Conservation (phyloP, 1,284 basidiomycete genomes). For the Cutaneotrichosporon dermatis region DNA sequence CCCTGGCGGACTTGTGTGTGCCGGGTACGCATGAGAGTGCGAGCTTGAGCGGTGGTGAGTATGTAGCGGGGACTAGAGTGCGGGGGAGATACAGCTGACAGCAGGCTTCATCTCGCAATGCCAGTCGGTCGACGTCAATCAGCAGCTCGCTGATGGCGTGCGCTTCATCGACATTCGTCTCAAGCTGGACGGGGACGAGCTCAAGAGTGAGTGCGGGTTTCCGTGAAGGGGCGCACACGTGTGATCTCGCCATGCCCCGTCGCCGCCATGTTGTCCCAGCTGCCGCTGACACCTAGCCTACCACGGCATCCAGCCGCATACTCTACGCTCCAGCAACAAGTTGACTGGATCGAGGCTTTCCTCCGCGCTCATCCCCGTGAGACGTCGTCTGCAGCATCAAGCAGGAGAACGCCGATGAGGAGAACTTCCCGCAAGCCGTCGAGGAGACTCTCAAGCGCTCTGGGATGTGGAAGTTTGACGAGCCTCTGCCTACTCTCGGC, state of each 20-base stretch:
- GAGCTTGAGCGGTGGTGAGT: constrained; percentile 11
- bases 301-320: constrained; percentile 71
- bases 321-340: constrained; percentile 59
- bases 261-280: no score
- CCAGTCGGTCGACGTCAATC: constrained; percentile 38
- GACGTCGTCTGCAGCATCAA: constrained; percentile 80
- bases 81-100: neutral
- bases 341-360: constrained; percentile 59
- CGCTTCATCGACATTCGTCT: constrained; percentile 77
- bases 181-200: constrained; percentile 58
- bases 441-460: constrained; percentile 60
- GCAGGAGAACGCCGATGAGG: constrained; percentile 58
- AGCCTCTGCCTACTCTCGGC: constrained; percentile 68
- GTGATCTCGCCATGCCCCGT: no score
- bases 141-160: constrained; percentile 55
- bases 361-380: constrained; percentile 62
- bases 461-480: constrained; percentile 73
- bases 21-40: constrained; percentile 17
- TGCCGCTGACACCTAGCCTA: constrained; percentile 53
- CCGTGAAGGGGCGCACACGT: no score
- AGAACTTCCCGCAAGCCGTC: constrained; percentile 62
- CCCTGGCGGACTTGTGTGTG: constrained; percentile 17
- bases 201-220: constrained; percentile 33
- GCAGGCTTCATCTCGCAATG: constrained; percentile 41
- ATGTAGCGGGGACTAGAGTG: no score